These are phyloP conservation scores for Neonectria neomacrospora DNA, from an alignment of 2,329 filamentous ascomycete species.

Conservation along the genomic window DNA sequence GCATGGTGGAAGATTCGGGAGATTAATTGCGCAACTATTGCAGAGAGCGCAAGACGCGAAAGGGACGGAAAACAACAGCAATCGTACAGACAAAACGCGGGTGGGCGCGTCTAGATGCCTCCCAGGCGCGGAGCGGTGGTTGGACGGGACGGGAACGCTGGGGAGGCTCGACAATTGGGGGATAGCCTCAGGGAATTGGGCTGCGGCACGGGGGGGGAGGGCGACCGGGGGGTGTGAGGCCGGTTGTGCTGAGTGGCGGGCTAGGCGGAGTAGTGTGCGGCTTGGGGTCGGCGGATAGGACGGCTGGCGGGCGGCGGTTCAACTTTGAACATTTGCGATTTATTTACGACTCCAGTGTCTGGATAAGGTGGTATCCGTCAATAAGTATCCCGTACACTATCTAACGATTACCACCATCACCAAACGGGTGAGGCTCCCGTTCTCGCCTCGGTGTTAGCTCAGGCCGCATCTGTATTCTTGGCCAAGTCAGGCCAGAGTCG, in stretches of 20 bases:
- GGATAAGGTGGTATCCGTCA: not conserved
- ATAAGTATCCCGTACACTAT: not conserved
- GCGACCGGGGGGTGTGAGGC: conserved; percentile 15
- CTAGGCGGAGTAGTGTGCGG: conserved; percentile 12
- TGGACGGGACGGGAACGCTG: not conserved
- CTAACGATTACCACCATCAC: not conserved
- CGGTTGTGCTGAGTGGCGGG: conserved; percentile 21
- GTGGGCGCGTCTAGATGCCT: conserved; percentile 7
- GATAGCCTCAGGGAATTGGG: not conserved
- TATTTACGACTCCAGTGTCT: too few species aligned
- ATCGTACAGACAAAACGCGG: not conserved
- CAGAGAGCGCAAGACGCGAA: not conserved
- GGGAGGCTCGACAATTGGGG: not conserved
- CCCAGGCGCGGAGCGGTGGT: conserved; percentile 3
- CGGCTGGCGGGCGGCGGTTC: not conserved
- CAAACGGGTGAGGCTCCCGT: conserved; percentile 5
- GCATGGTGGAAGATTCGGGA: conserved; percentile 6
- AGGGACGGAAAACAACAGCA: not conserved
- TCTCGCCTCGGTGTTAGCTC: not conserved
- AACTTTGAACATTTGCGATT: too few species aligned
- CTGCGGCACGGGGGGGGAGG: conserved; percentile 16
- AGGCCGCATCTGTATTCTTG: not conserved
- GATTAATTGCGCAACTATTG: conserved; percentile 22
- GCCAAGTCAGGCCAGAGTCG: not conserved
- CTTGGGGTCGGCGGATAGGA: not conserved